Percentiles rank a stretch among this genome's conserved stretches.
Evolutionary conservation across 1,284 basidiomycete genomes (phyloP).

Genomic region (Malassezia caprae): DNA sequence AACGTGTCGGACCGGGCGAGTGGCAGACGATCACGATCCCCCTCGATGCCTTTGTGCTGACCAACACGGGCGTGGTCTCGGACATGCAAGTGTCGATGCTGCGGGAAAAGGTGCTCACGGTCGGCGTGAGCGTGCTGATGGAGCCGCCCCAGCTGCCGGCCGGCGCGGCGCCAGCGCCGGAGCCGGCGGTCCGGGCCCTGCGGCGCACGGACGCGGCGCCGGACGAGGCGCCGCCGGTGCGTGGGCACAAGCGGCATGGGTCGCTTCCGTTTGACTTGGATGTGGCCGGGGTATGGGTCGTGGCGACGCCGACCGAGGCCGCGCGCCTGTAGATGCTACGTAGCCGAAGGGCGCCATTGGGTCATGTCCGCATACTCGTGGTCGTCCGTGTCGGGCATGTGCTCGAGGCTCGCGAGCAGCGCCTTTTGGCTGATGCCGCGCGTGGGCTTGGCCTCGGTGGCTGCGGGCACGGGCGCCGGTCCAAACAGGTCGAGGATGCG

Average conservation of each 20-base stretch:
- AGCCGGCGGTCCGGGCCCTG: neutral
- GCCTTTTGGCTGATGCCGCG: conserved; percentile 48
- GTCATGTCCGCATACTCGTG: conserved; percentile 36
- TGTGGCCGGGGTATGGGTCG: conserved; percentile 12
- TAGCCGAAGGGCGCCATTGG: conserved; percentile 21
- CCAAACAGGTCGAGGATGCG: conserved; percentile 87
- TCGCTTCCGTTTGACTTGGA: conserved; percentile 12
- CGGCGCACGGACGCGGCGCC: neutral
- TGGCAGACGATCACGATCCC: conserved; percentile 86
- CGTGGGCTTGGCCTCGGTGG: neutral
- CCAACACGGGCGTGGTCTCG: conserved; percentile 66
- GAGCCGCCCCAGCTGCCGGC: conserved; percentile 22
- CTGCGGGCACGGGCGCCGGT: conserved; percentile 3
- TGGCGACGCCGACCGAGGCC: conserved; percentile 3
- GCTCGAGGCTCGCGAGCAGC: conserved; percentile 47
- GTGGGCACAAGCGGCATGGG: conserved; percentile 8
- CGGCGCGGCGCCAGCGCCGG: neutral
- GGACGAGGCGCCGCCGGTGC: neutral
- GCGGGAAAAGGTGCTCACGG: conserved; percentile 62
- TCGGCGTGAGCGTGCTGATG: conserved; percentile 61
- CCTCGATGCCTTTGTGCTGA: conserved; percentile 68
- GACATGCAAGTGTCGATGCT: conserved; percentile 61
- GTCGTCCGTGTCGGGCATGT: conserved; percentile 46
- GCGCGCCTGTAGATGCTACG: neutral
- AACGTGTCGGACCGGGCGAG: conserved; percentile 54